Conservation (phyloP, 345 rosid genomes). For the Jatropha curcas region DNA sequence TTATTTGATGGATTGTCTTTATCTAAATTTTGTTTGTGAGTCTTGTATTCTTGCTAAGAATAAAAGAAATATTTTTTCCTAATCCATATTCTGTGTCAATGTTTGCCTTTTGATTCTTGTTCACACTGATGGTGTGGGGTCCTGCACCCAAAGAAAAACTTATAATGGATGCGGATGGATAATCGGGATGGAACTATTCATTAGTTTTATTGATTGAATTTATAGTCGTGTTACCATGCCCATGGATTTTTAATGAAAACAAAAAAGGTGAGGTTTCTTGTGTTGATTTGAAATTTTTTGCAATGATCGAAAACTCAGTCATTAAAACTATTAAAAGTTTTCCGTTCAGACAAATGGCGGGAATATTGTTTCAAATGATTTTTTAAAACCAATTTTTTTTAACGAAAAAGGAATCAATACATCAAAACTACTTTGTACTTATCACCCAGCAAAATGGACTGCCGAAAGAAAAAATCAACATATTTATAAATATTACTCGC, state of each 20-base stretch:
- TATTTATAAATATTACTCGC: neutral
- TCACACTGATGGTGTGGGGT: neutral
- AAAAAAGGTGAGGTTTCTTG: neutral
- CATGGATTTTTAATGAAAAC: neutral
- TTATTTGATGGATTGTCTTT: no score
- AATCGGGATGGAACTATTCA: no score
- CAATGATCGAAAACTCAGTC: neutral
- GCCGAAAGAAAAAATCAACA: neutral
- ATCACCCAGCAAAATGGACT: neutral
- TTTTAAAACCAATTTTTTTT: neutral
- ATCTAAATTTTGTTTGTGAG: no score
- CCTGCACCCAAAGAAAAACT: neutral
- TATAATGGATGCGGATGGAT: conserved; percentile 1
- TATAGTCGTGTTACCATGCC: neutral
- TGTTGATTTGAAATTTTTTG: neutral
- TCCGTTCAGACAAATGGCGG: neutral
- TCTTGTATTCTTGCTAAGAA: no score
- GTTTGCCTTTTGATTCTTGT: neutral
- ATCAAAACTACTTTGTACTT: neutral
- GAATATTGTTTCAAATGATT: neutral
- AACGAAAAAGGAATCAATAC: neutral
- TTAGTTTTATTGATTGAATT: conserved; percentile 1
- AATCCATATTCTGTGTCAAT: no score
- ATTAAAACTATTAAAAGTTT: neutral
- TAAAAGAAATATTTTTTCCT: no score